Evolutionary conservation across 2,329 filamentous ascomycete genomes (phyloP), one percentile per base, ranked within the genome.

Genomic region (Helminthosporium solani): DNA sequence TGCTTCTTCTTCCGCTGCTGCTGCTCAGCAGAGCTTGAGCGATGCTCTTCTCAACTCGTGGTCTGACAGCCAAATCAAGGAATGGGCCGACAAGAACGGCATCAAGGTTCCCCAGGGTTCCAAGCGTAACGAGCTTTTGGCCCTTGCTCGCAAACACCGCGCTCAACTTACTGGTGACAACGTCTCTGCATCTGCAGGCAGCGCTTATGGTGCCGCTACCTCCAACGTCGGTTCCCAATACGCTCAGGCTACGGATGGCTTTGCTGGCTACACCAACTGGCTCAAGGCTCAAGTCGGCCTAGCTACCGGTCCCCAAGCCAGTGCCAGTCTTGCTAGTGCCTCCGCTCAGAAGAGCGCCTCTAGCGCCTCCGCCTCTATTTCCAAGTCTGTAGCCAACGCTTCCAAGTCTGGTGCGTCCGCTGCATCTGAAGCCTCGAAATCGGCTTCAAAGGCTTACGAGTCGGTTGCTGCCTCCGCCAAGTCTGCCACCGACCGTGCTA

Each of bases 21-120:
- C 82, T 31, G 86, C 88, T 1, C 86, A 90, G 58, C 76, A 85
- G 41, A 86, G 83, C 38, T 74, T 97, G 33, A 89, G 86, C 52
- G 89, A 97, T 60, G 84, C 86, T 61, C 77, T 96, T 42, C 87
- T 97, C 63, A 85, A 95, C 59, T 84, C 88, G 3, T 99, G 94
- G 94, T 85, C 87, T 63, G 91, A 96, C 64, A 85, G 81, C 61
- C 78, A 95, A 70, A 80, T 99, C 68, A 97, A 97, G 79, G 86
- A 89, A 53, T 97, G 94, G 76, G 84, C 84, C 44, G 92, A 97
- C 75, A 89, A 91, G 79, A 94, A 97, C 60, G 83, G 84, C 47
- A 87, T 99, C 66, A 80, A 80, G 76, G 89, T 96, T 40, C 94
- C 94, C 8, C 92, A 97, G 67, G 94, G 92, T 38, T 95, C 88